Percentiles rank a stretch among this genome's conserved stretches.
These are phyloP conservation scores for Geotrichum cucujoidarum DNA, from an alignment of 1,139 yeast genomes.

Conservation along the genomic window DNA sequence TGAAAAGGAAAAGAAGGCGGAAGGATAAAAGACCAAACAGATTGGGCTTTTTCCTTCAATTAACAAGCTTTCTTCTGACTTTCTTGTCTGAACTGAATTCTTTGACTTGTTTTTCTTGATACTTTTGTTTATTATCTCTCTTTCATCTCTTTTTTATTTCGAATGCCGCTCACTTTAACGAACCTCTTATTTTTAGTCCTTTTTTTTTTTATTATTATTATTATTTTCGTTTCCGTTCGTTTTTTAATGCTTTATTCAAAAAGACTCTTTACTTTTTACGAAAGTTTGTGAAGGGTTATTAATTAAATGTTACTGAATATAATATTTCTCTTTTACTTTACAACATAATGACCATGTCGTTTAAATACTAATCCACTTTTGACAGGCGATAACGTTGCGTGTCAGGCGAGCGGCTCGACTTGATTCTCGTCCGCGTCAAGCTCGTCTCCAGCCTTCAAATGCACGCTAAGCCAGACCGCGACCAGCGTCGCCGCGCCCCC, in stretches of 20 bases:
- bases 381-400: neutral
- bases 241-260: neutral
- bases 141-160: neutral
- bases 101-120: no score
- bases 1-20: no score
- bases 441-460: constrained; percentile 28
- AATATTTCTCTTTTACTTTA: neutral
- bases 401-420: neutral
- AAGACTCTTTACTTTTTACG: no score
- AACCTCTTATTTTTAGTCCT: neutral
- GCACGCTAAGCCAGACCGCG: constrained; percentile 38
- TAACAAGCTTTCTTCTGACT: no score
- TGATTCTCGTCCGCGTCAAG: constrained; percentile 8
- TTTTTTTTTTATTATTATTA: constrained; percentile 1
- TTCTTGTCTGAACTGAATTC: no score
- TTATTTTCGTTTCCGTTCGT: neutral
- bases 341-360: neutral
- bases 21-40: no score
- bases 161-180: neutral
- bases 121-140: no score
- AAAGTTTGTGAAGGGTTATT: neutral
- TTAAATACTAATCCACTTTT: neutral
- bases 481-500: constrained; percentile 45
- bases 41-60: no score
- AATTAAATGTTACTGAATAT: neutral